Percentiles rank a stretch among this genome's conserved stretches.
Conservation (phyloP, 345 rosid genomes). For the Conringia planisiliqua region DNA sequence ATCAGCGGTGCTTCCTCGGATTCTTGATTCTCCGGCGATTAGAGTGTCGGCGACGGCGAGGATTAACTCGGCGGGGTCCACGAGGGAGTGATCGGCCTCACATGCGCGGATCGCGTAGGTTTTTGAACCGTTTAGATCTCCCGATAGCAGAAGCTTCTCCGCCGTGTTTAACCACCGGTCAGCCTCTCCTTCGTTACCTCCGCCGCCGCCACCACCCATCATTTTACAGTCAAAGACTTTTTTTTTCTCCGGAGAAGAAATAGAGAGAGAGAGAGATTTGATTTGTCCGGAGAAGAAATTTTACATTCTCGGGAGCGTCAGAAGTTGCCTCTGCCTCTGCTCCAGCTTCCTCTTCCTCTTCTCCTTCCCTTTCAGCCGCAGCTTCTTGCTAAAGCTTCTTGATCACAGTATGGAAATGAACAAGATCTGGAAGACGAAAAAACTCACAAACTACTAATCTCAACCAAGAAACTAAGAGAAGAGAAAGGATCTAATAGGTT, state of each 20-base stretch:
- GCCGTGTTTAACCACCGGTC: constrained; percentile 72
- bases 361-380: constrained; percentile 38
- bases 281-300: not conserved
- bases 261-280: not conserved
- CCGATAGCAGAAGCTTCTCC: constrained; percentile 66
- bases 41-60: constrained; percentile 83
- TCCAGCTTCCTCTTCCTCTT: constrained; percentile 24
- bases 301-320: constrained; percentile 29
- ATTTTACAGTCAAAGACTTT: constrained; percentile 18
- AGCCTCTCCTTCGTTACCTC: constrained; percentile 52
- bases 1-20: constrained; percentile 22
- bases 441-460: not conserved
- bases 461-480: constrained; percentile 1
- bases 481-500: not conserved
- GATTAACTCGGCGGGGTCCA: constrained; percentile 55
- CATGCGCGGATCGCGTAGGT: constrained; percentile 79
- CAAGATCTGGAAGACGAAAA: constrained; percentile 44
- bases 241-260: not conserved
- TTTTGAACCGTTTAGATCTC: constrained; percentile 71
- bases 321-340: constrained; percentile 30
- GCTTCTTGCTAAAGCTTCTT: constrained; percentile 55
- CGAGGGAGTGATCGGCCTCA: constrained; percentile 65
- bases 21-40: constrained; percentile 54
- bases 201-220: constrained; percentile 22
- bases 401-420: constrained; percentile 55